Evolutionary conservation across 352 stramenopile genomes (phyloP).

Genomic region (Globisporangium splendens): DNA sequence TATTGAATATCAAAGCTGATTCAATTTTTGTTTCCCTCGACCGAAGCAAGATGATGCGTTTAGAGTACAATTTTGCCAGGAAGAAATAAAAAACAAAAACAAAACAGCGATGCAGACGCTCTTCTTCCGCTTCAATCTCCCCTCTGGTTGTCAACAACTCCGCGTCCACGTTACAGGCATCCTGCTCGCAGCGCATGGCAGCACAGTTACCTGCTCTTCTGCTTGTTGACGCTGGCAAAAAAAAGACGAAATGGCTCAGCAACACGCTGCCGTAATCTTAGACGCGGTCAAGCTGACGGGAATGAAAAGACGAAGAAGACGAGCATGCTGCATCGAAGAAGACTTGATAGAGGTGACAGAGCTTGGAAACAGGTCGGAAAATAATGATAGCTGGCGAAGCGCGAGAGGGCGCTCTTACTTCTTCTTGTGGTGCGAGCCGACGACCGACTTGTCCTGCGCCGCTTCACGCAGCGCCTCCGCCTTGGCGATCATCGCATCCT

Average conservation of each 20-base stretch:
- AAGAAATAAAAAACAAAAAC: not conserved
- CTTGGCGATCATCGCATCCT: conserved; percentile 40
- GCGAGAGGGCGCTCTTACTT: conserved; percentile 11
- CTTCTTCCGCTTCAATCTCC: too few species aligned
- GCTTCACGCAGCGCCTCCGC: conserved; percentile 46
- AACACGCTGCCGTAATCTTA: too few species aligned
- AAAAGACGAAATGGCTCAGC: too few species aligned
- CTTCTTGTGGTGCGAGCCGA: conserved; percentile 53
- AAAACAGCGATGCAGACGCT: not conserved
- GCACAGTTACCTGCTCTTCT: too few species aligned
- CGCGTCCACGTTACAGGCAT: too few species aligned
- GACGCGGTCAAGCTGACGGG: not conserved
- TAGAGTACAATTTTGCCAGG: not conserved
- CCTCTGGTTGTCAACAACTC: too few species aligned
- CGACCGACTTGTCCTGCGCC: conserved; percentile 22
- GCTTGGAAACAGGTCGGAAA: not conserved
- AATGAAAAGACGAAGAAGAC: not conserved
- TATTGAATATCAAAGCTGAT: not conserved
- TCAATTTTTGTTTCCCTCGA: not conserved
- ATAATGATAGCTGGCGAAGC: not conserved
- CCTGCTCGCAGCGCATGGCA: too few species aligned
- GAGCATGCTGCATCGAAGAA: not conserved
- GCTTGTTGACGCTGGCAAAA: too few species aligned
- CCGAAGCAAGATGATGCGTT: not conserved
- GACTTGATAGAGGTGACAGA: not conserved